Conservation (phyloP, 768 basidiomycete species). For the Tulasnella sp. region DNA sequence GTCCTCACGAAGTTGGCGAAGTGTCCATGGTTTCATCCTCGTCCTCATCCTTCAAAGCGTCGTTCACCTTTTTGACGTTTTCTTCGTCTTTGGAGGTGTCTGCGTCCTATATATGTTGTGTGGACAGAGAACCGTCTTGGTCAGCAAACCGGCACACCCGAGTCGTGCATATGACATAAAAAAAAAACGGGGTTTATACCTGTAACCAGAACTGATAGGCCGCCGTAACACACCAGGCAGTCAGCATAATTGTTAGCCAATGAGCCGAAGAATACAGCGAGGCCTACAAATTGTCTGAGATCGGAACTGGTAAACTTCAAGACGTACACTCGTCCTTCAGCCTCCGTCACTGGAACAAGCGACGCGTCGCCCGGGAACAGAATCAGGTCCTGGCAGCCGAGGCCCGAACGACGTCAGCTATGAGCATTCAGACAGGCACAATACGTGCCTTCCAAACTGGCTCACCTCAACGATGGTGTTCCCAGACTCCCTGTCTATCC, state of each 20-base stretch:
- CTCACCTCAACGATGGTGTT: constrained; percentile 17
- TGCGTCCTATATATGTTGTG: constrained; percentile 53
- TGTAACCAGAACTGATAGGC: constrained; percentile 78
- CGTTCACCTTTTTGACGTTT: constrained; percentile 67
- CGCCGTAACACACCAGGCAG: neutral
- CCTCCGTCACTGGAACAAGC: constrained; percentile 69
- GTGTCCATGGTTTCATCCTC: constrained; percentile 33
- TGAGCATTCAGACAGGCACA: neutral
- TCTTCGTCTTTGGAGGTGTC: constrained; percentile 64
- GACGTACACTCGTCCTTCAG: constrained; percentile 71
- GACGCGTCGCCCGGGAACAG: constrained; percentile 82
- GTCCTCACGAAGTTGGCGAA: constrained; percentile 20
- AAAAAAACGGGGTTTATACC: constrained; percentile 47
- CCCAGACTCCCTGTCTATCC: constrained; percentile 68
- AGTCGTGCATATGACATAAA: too few species aligned
- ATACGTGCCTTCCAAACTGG: neutral
- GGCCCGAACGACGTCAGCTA: neutral
- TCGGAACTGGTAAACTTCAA: constrained; percentile 89
- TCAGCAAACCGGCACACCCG: too few species aligned
- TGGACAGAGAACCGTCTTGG: neutral
- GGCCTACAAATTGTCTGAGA: constrained; percentile 80
- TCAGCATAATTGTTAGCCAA: neutral
- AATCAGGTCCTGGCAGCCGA: constrained; percentile 67
- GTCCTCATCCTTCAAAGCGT: constrained; percentile 62
- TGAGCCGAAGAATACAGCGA: too few species aligned